Conservation (phyloP, 495 filamentous ascomycete species). For the Neurospora sp. region DNA sequence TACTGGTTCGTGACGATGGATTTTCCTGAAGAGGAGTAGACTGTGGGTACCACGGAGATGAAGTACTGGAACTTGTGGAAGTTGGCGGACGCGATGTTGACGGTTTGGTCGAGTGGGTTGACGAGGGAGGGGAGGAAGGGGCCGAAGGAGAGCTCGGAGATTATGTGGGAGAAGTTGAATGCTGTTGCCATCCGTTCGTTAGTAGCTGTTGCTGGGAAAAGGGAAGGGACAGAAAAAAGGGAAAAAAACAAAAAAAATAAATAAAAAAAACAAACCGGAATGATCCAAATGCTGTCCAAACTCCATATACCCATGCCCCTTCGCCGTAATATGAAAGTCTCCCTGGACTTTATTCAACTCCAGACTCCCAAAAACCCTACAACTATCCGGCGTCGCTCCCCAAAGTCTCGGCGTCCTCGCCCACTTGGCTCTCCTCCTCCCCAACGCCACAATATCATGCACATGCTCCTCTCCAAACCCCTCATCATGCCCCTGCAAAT, state of each 20-base stretch:
- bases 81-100: conserved; percentile 58
- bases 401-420: conserved; percentile 64
- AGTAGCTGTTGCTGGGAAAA: background rate
- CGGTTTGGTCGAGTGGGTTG: conserved; percentile 90
- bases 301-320: conserved; percentile 87
- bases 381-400: conserved; percentile 49
- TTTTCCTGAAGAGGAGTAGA: conserved; percentile 59
- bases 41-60: conserved; percentile 91
- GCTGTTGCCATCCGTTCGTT: conserved; percentile 30
- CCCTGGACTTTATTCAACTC: conserved; percentile 95
- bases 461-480: conserved; percentile 60
- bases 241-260: conserved; percentile 4
- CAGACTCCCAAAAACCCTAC: conserved; percentile 81
- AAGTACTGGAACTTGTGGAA: conserved; percentile 99
- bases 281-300: conserved; percentile 77
- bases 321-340: conserved; percentile 95
- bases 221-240: background rate
- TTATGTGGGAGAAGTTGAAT: conserved; percentile 98
- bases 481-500: conserved; percentile 38
- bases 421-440: conserved; percentile 47
- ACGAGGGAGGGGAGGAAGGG: conserved; percentile 86
- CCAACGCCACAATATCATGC: conserved; percentile 58
- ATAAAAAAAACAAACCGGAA: conserved; percentile 43
- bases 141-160: conserved; percentile 94
- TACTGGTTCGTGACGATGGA: conserved; percentile 95